These are phyloP conservation scores for Phytophthora tubulina DNA, from an alignment of 352 stramenopile species.

Conservation along the genomic window DNA sequence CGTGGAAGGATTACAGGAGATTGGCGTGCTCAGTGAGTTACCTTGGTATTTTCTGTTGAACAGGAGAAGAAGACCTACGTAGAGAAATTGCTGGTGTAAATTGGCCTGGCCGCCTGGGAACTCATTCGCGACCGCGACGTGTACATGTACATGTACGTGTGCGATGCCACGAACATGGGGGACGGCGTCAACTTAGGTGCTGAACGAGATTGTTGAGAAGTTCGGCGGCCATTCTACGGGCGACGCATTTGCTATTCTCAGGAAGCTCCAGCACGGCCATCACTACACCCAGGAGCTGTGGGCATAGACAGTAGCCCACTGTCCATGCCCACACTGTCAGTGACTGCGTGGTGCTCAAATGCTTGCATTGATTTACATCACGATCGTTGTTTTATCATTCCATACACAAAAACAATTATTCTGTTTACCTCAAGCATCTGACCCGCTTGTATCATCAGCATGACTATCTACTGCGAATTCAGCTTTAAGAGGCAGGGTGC, in stretches of 20 bases:
- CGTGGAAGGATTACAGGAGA: conserved; percentile 82
- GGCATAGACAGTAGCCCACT: conserved; percentile 53
- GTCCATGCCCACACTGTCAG: conserved; percentile 5
- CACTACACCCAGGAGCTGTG: conserved; percentile 98
- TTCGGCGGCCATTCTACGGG: conserved; percentile 61
- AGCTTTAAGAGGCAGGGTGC: neutral
- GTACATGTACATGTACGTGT: conserved; percentile 98
- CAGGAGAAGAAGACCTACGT: conserved; percentile 98
- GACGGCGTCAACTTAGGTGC: conserved; percentile 95
- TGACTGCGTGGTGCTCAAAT: conserved; percentile 28
- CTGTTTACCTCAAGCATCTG: too few relatives aligned
- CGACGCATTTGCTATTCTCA: conserved; percentile 86
- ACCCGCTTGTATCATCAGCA: conserved; percentile 4
- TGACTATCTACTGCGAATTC: conserved; percentile 8
- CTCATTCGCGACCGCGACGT: conserved; percentile 70
- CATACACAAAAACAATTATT: conserved; percentile 3
- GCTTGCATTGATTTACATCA: conserved; percentile 37
- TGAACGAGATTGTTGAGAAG: conserved; percentile 85
- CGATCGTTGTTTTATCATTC: conserved; percentile 13
- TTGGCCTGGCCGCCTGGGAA: conserved; percentile 70
- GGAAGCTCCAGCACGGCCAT: conserved; percentile 87
- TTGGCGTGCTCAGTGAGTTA: conserved; percentile 92
- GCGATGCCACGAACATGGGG: conserved; percentile 97
- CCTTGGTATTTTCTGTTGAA: conserved; percentile 96
- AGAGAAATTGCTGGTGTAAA: conserved; percentile 93